Evolutionary conservation across 2,329 filamentous ascomycete genomes (phyloP), one percentile per base, ranked within the genome.

Genomic region (Celoporthe dispersa): DNA sequence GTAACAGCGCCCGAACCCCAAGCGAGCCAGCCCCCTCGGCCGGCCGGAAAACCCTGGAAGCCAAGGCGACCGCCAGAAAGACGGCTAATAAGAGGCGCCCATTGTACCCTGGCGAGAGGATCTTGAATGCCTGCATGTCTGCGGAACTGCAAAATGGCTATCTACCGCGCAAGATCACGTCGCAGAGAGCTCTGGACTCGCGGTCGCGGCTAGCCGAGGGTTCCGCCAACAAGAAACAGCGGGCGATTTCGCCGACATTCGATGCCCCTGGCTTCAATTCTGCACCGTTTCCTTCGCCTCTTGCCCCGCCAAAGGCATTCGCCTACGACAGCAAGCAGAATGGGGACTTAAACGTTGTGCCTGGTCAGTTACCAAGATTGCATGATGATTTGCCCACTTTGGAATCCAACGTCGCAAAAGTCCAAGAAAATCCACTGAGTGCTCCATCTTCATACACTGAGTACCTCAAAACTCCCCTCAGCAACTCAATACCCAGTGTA

Each of bases 51-150:
- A 66, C 61, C 37, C 61, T 72, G 33, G 68, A 70, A 41, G 64
- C 68, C 3, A 70, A 72, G 61, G 48, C 67, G 39, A 72, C 70
- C 22, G 68, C 68, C n/a, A 70, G 70, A n/a, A 72, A 72, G 35
- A 66, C 70, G 25, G 64, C 66, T 59, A 48, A 62, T 11, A 51
- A 55, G 25, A 71, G 66, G 61, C 65, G 57, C 25, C 62, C 65
- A 33, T 59, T 71, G 51, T 28, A 48, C 33, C 55, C 67, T 25
- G 60, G 55, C 8, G 62, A 69, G 39, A 37, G 55, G 64, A 60
- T 41, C 33, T 19, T 44, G 16, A 68, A 51, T 48, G 41, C 60
- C 16, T 33, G 37, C 37, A 41, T 41, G 25, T 41, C 66, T 25
- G 4, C 62, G 39, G 57, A 37, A 25, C 8, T 68, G 19, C 48